Evolutionary conservation across 345 rosid genomes (phyloP), one percentile per base, ranked within the genome.

Genomic region (Zanthoxylum bungeanum): DNA sequence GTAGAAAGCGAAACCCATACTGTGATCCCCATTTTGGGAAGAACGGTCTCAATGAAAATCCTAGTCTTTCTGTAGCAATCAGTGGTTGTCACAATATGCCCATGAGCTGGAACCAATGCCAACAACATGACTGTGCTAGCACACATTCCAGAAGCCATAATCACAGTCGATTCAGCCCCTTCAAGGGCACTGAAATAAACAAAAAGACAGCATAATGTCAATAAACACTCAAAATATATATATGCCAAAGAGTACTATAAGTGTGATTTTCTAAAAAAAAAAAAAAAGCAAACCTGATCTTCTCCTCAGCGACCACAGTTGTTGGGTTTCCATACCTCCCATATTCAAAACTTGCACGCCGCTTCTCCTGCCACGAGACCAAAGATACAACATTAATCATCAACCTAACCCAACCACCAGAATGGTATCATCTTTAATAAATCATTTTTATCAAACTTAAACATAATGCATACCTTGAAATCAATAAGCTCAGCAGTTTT

Each of bases 291-390:
- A 55, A 95, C 99, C 99, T 95, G 74, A 95, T 82, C 80, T 95
- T 95, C 76, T 92, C 89, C 80, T 95, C 99, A 0, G 71, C 72
- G 27, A 91, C 97, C 47, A 69, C 89, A 3, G 99, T 92, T 9
- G 99, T 95, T 1, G 99, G 99, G 83, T 95, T 95, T 53, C 99
- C 99, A 80, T 95, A 95, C 33, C 99, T 88, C 56, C 99, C 99
- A 82, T 95, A 95, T 75, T 92, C 99, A 73, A 89, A 95, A 83
- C 99, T 95, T 9, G 58, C 69, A 66, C 67, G 82, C 64, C 99
- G 89, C 64, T 92, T 91, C 84, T 95, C 99, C 98, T 95, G 75
- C 59, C 70, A 42, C 17, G 49, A 78, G 25, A 50, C 30, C 17
- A 55, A 12, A 69, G n/a, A 42, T 71, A 40, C 24, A 44, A 33